Percentiles rank a stretch among this genome's conserved stretches.
Evolutionary conservation across 2,329 filamentous ascomycete species (phyloP).

Genomic region (Curvularia hawaiiensis): DNA sequence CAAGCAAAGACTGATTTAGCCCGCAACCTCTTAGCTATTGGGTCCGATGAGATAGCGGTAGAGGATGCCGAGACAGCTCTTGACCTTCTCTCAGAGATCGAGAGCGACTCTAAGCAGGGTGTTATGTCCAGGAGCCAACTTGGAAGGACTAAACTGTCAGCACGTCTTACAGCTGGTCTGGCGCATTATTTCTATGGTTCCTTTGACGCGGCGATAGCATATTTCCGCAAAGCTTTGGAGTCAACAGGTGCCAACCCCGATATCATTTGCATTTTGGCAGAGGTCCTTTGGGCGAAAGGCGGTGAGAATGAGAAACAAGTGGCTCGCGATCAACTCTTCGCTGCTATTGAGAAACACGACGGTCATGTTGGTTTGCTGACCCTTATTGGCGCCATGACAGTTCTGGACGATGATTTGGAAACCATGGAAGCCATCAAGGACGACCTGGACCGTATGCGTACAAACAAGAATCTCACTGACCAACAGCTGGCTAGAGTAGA

Average conservation of each 20-base stretch:
- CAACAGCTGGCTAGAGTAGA: slow-evolving; percentile 72
- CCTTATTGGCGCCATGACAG: slow-evolving; percentile 81
- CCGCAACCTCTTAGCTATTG: slow-evolving; percentile 75
- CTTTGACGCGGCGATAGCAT: slow-evolving; percentile 72
- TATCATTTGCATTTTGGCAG: slow-evolving; percentile 83
- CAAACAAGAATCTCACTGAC: slow-evolving; percentile 65
- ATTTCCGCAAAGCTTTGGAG: slow-evolving; percentile 79
- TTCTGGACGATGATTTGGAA: slow-evolving; percentile 79
- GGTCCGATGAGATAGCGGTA: slow-evolving; percentile 69
- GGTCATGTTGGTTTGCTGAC: slow-evolving; percentile 80
- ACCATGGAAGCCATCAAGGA: slow-evolving; percentile 79
- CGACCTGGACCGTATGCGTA: slow-evolving; percentile 75
- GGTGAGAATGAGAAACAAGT: slow-evolving; percentile 73
- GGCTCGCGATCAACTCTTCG: slow-evolving; percentile 80
- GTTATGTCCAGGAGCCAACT: slow-evolving; percentile 69
- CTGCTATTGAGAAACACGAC: slow-evolving; percentile 73
- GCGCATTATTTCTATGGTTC: slow-evolving; percentile 74
- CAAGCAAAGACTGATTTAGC: slow-evolving; percentile 86
- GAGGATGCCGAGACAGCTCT: slow-evolving; percentile 83
- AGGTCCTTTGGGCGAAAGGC: slow-evolving; percentile 92
- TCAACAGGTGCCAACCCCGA: slow-evolving; percentile 80
- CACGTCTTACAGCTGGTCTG: slow-evolving; percentile 83
- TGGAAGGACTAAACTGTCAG: slow-evolving; percentile 75
- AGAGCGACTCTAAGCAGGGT: slow-evolving; percentile 45
- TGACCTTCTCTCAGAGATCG: slow-evolving; percentile 75